phyloP scores from a whole-genome alignment of 257 asterid genomes.

The Solanum virginianum region DNA sequence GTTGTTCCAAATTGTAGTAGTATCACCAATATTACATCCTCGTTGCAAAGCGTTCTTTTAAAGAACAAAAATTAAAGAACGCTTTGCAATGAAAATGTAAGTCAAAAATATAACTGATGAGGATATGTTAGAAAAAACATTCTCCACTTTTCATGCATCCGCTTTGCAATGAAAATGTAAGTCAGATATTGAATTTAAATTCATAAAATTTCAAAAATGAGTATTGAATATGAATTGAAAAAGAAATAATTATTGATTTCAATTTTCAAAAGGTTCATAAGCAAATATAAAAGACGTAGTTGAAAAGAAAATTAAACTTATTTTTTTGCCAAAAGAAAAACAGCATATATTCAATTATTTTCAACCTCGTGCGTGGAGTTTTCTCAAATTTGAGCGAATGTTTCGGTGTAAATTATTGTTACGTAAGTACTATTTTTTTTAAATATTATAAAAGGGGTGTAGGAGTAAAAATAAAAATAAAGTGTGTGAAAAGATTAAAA shows the following conservation, averaged over 20 bases:
- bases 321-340: not conserved
- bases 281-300: not conserved
- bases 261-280: not conserved
- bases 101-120: no score
- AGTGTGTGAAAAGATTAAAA: no score
- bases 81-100: no score
- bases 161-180: no score
- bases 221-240: fast-evolving
- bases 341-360: not conserved
- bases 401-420: not conserved
- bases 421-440: not conserved
- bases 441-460: no score
- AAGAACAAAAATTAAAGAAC: no score
- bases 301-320: not conserved
- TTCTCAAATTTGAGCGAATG: not conserved
- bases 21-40: no score
- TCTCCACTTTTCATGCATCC: no score
- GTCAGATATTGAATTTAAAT: not conserved
- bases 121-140: no score
- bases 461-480: no score
- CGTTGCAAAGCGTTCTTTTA: no score
- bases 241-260: not conserved
- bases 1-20: not conserved
- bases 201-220: not conserved
- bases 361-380: not conserved